Conservation (phyloP, 352 stramenopile genomes). For the Blastocystis sp. region DNA sequence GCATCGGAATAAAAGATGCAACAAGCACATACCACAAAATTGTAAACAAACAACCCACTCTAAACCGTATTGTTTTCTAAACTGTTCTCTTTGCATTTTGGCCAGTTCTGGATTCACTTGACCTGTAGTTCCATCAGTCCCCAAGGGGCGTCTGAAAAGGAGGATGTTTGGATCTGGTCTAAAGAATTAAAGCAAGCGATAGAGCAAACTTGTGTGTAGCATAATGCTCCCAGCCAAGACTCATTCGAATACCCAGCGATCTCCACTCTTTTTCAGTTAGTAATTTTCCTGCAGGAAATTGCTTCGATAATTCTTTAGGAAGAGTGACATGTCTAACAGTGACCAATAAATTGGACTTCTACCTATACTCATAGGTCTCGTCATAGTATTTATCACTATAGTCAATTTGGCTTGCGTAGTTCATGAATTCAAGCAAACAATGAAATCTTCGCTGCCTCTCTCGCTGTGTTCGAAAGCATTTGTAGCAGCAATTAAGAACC, state of each 20-base stretch:
- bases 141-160: slow-evolving; percentile 38
- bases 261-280: slow-evolving; percentile 58
- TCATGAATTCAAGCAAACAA: slow-evolving; percentile 11
- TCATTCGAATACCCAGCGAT: slow-evolving; percentile 56
- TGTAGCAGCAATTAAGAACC: too few species aligned
- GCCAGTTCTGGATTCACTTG: slow-evolving; percentile 60
- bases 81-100: slow-evolving; percentile 18
- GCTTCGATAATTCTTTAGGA: slow-evolving; percentile 60
- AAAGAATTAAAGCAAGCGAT: background rate
- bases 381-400: slow-evolving; percentile 63
- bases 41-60: background rate
- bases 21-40: background rate
- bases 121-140: slow-evolving; percentile 46
- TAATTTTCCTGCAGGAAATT: slow-evolving; percentile 53
- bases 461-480: too few species aligned
- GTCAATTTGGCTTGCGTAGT: slow-evolving; percentile 53
- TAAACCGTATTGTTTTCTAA: slow-evolving; percentile 56
- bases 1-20: background rate
- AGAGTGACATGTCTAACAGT: slow-evolving; percentile 57
- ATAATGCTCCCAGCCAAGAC: slow-evolving; percentile 62
- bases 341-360: background rate
- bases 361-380: slow-evolving; percentile 60
- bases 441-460: background rate
- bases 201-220: slow-evolving; percentile 37
- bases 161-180: slow-evolving; percentile 62